Evolutionary conservation across 768 basidiomycete species (phyloP).

Genomic region (Mycena latifolia): DNA sequence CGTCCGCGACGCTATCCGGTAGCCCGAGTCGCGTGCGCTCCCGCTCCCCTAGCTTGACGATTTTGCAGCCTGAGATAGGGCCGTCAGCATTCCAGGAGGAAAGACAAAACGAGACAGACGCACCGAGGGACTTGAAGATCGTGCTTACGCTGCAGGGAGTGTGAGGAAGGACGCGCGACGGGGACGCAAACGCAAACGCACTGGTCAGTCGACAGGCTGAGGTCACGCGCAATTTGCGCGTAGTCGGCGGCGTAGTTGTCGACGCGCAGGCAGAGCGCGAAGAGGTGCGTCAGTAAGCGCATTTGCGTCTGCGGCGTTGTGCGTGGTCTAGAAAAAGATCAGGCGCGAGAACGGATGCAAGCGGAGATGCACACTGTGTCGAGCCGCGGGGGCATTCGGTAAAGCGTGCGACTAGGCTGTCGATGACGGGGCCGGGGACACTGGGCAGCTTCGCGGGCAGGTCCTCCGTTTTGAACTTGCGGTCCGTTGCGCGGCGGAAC

Average conservation of each 20-base stretch:
- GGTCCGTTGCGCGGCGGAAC: constrained; percentile 64
- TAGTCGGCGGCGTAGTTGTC: constrained; percentile 85
- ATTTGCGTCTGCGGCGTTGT: constrained; percentile 79
- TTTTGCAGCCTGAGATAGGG: constrained; percentile 74
- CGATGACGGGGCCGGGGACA: constrained; percentile 75
- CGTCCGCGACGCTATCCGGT: constrained; percentile 69
- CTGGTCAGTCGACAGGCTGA: constrained; percentile 75
- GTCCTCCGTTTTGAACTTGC: constrained; percentile 60
- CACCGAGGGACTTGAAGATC: constrained; percentile 58
- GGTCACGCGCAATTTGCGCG: constrained; percentile 75
- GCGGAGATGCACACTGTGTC: constrained; percentile 60
- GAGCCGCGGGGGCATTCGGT: constrained; percentile 81
- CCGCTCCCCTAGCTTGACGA: constrained; percentile 64
- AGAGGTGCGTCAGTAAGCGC: constrained; percentile 80
- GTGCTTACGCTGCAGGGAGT: constrained; percentile 47
- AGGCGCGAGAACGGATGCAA: not conserved
- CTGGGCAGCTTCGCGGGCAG: constrained; percentile 67
- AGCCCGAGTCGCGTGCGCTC: constrained; percentile 82
- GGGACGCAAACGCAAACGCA: no score
- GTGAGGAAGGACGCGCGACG: not conserved
- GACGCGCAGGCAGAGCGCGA: constrained; percentile 83
- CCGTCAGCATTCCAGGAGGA: not conserved
- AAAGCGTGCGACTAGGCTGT: constrained; percentile 83
- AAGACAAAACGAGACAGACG: not conserved
- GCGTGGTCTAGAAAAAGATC: constrained; percentile 51